Conservation (phyloP, 129 eudicot species). For the Helianthus tuberosus region DNA sequence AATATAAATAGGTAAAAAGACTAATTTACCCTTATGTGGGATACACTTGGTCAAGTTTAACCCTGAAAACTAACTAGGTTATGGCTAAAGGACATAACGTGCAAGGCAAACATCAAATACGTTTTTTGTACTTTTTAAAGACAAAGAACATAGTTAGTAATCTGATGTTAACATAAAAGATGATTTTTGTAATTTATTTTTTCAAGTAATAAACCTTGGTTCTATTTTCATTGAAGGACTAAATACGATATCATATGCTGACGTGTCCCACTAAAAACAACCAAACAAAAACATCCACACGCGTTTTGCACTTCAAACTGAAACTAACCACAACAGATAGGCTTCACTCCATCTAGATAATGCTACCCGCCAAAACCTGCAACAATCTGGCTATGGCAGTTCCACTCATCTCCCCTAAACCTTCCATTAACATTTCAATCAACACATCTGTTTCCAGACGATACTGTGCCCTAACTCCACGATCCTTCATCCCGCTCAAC, state of each 20-base stretch:
- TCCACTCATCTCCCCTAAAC: constrained; percentile 45
- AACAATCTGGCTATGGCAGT: constrained; percentile 53
- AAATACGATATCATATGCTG: neutral
- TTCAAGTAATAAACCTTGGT: neutral
- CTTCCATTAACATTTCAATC: constrained; percentile 24
- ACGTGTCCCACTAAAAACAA: constrained; percentile 23
- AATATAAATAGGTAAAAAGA: no score
- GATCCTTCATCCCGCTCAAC: constrained; percentile 26
- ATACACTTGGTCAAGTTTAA: no score
- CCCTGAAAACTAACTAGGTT: no score
- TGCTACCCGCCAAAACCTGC: constrained; percentile 41
- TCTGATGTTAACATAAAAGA: no score
- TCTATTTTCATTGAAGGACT: neutral
- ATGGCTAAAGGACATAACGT: no score
- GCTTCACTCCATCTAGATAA: constrained; percentile 53
- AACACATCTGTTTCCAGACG: constrained; percentile 32
- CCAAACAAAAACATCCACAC: constrained; percentile 13
- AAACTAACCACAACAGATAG: constrained; percentile 39
- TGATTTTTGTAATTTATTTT: no score
- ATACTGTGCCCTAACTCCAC: constrained; percentile 26
- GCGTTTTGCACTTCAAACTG: constrained; percentile 13
- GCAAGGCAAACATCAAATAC: no score
- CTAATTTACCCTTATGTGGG: no score
- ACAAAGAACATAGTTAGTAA: no score
- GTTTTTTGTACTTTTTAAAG: no score